A percentile compares a stretch with the other conserved stretches of the same genome.
Evolutionary conservation across 1,139 yeast genomes (phyloP).

Genomic region (Yamadazyma dendronema): DNA sequence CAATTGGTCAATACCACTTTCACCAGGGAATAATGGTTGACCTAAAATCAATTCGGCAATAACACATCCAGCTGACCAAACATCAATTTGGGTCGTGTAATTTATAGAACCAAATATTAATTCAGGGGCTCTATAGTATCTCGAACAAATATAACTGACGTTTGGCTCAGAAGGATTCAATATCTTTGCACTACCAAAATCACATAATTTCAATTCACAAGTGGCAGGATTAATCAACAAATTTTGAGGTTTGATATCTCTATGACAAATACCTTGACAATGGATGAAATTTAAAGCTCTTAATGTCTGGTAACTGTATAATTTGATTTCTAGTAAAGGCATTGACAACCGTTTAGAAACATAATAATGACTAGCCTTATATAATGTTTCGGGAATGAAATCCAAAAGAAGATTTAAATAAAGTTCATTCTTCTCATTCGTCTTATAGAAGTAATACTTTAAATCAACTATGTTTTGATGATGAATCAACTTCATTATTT

Average conservation of each 20-base stretch:
- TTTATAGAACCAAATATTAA: constrained; percentile 87
- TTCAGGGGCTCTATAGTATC: constrained; percentile 85
- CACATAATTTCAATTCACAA: constrained; percentile 70
- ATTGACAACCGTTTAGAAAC: constrained; percentile 73
- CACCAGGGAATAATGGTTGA: constrained; percentile 97
- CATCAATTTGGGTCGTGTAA: constrained; percentile 94
- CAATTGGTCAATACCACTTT: constrained; percentile 93
- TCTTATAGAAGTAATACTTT: constrained; percentile 85
- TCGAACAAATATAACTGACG: constrained; percentile 75
- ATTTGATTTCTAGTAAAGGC: constrained; percentile 88
- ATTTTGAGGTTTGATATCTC: constrained; percentile 83
- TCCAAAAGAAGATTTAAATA: constrained; percentile 88
- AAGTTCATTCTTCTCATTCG: constrained; percentile 73
- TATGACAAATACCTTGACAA: constrained; percentile 87
- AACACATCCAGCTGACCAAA: constrained; percentile 98
- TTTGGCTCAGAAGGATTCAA: constrained; percentile 72
- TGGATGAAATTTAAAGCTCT: constrained; percentile 92
- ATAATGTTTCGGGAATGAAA: constrained; percentile 90
- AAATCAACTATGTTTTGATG: constrained; percentile 88
- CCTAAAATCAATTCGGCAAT: constrained; percentile 96
- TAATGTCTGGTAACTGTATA: constrained; percentile 87
- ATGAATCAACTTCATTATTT: constrained; percentile 86
- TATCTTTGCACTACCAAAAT: constrained; percentile 79
- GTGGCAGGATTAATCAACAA: constrained; percentile 69
- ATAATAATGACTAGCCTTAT: constrained; percentile 82